Evolutionary conservation across 129 eudicot genomes (phyloP).

Genomic region (Chrysanthemum makinoi): DNA sequence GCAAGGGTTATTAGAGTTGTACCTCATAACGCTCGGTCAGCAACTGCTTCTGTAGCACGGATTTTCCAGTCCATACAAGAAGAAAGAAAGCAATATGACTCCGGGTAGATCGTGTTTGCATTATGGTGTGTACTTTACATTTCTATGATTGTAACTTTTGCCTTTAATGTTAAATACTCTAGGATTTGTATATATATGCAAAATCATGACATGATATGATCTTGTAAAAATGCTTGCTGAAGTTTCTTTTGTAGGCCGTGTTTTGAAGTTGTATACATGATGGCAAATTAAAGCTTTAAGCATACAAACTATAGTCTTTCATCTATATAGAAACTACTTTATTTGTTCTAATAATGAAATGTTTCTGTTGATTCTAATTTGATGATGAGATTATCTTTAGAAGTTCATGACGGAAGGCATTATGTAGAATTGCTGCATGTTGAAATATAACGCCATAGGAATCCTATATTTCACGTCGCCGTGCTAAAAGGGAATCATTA

Average conservation of each 20-base stretch:
- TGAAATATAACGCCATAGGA: no score
- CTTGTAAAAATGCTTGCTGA: constrained; percentile 23
- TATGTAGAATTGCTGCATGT: no score
- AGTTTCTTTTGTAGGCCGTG: constrained; percentile 14
- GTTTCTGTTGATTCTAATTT: not conserved
- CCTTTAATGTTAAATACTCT: constrained; percentile 8
- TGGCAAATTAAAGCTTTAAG: constrained; percentile 22
- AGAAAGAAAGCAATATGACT: constrained; percentile 69
- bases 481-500: no score
- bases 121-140: constrained; percentile 28
- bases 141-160: constrained; percentile 27
- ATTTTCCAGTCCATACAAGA: constrained; percentile 85
- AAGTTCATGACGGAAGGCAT: no score
- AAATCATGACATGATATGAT: not conserved
- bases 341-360: not conserved
- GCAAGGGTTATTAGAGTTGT: constrained; percentile 64
- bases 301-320: not conserved
- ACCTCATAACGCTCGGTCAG: constrained; percentile 75
- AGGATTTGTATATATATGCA: constrained; percentile 21
- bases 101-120: constrained; percentile 20
- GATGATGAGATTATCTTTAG: no score
- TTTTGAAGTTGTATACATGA: constrained; percentile 28
- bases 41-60: constrained; percentile 77
- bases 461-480: no score
- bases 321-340: not conserved